Evolutionary conservation across 2,329 filamentous ascomycete species (phyloP).

Genomic region (Cordyceps cateniannulata): DNA sequence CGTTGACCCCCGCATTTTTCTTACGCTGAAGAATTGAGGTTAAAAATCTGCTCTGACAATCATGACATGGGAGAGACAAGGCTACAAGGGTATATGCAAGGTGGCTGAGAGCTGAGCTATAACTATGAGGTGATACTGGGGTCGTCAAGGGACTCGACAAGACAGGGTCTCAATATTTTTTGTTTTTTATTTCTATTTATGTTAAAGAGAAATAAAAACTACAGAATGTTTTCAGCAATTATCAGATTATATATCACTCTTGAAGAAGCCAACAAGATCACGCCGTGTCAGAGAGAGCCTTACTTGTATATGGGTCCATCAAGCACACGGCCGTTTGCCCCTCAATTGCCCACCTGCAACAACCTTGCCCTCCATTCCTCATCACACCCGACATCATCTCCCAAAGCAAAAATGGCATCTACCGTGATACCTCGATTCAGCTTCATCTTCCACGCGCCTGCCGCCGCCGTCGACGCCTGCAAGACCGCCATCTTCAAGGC

Average conservation of each 20-base stretch:
- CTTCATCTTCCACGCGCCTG: slow-evolving; percentile 47
- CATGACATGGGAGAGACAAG: neutral
- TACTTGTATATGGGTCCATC: no score
- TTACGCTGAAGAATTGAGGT: neutral
- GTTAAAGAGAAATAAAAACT: no score
- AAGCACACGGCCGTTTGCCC: no score
- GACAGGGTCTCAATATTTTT: no score
- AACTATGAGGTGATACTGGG: neutral
- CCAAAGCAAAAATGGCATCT: neutral
- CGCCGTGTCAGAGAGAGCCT: no score
- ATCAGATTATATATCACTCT: no score
- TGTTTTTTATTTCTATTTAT: no score
- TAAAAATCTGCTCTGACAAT: neutral
- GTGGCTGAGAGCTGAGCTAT: no score
- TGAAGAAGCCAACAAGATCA: neutral
- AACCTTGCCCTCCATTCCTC: neutral
- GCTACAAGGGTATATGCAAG: neutral
- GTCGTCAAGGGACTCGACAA: no score
- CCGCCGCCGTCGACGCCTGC: slow-evolving; percentile 37
- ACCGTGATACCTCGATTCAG: slow-evolving; percentile 18
- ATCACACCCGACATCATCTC: no score
- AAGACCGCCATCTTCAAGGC: slow-evolving; percentile 52
- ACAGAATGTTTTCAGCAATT: no score
- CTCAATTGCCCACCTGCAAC: neutral
- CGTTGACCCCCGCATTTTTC: neutral